Evolutionary conservation across 2,329 filamentous ascomycete species (phyloP), one percentile per base, ranked within the genome.

Genomic region (Samsoniella hepiali): DNA sequence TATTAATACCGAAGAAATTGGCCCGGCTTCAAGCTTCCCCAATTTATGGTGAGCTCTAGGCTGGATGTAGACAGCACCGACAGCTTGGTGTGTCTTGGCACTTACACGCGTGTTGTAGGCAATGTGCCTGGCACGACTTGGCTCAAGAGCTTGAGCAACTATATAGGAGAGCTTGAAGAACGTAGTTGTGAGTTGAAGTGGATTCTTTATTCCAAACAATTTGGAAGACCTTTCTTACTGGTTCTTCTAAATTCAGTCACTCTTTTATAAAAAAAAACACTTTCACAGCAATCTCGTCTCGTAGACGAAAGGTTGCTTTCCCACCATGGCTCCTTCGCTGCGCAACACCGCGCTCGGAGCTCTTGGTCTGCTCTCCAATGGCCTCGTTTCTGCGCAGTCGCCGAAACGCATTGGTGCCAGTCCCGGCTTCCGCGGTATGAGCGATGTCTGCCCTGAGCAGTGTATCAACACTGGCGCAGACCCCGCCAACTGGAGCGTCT

Each of bases 21-120:
- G 27, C 27, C n/a, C 10, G 31, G 11, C 40, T 8, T n/a, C 53
- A 27, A 31, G 50, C 27, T 44, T 56, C 53, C 44, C 53, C 53
- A 56, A 27, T 56, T 55, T 44, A 56, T 32, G 38, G 53, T 56
- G 53, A 56, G 53, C 22, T 56, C 36, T 56, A 56, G 13, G 36
- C 36, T 56, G 7, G 27, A 56, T 56, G 27, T 56, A 56, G 53
- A 42, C 17, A 9, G 9, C 22, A 6, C 53, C 53, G 53, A 56
- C 36, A 17, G 53, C 38, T 40, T 31, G 17, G 53, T 29, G 4
- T n/a, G 53, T 5, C 53, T 56, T 56, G 53, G 53, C 53, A 56
- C 36, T 56, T 56, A 44, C 53, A 56, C 38, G 36, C 7, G 17
- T 10, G 11, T 7, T 38, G 36, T 15, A 6, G 22, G 38, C 9